A percentile compares a stretch with the other conserved stretches of the same genome.
These are phyloP conservation scores for Cladochytrium replicatum DNA, from an alignment of 192 early-diverging fungal species.

Conservation along the genomic window DNA sequence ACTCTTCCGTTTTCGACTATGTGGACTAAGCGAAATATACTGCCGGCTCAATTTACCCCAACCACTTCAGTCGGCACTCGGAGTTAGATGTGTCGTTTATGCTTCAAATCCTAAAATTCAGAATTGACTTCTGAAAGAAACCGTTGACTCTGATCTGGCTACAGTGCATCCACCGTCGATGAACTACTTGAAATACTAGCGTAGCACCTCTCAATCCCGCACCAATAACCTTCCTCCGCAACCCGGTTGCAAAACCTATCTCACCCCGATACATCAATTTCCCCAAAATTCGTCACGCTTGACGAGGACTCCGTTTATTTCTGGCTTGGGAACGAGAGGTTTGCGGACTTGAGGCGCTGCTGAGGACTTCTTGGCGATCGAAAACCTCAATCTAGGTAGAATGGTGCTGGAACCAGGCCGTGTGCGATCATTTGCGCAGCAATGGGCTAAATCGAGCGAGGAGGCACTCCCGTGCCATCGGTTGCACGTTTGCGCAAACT, in stretches of 20 bases:
- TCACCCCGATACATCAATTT: background rate
- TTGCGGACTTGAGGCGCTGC: conserved; percentile 54
- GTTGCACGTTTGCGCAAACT: conserved; percentile 16
- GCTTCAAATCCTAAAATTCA: too few species aligned
- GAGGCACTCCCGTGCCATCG: conserved; percentile 15
- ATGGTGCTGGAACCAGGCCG: conserved; percentile 19
- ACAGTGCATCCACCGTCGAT: conserved; percentile 9
- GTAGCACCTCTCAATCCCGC: background rate
- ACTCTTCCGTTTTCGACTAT: too few species aligned
- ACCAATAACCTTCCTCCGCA: background rate
- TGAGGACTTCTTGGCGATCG: conserved; percentile 35
- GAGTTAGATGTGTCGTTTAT: too few species aligned
- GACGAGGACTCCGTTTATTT: conserved; percentile 41
- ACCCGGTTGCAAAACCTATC: conserved; percentile 2
- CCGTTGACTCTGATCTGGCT: conserved; percentile 1
- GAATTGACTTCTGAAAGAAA: background rate
- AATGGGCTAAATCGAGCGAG: conserved; percentile 10
- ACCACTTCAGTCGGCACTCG: too few species aligned
- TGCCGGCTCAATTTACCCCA: too few species aligned
- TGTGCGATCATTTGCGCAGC: conserved; percentile 12
- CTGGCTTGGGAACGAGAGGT: conserved; percentile 52
- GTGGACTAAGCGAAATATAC: too few species aligned
- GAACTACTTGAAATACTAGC: conserved; percentile 3
- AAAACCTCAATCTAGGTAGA: background rate
- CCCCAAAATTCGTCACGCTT: conserved; percentile 23